Base-by-base conservation (phyloP, 2,329 filamentous ascomycete species). In the Colletotrichum ledebouriae region DNA sequence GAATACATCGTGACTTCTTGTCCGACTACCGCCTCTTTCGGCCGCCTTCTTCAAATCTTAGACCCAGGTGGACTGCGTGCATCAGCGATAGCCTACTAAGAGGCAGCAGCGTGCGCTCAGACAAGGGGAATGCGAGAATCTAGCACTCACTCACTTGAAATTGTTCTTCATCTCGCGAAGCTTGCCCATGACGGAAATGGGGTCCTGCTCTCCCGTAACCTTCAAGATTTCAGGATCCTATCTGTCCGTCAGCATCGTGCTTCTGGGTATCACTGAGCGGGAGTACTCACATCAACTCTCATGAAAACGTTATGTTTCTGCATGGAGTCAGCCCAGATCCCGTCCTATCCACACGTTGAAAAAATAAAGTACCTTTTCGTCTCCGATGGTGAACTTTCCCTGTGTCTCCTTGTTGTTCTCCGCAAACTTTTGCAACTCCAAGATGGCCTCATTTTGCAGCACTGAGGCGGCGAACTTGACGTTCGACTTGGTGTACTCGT, bases 401-500 rank as follows among this genome's bases (percentile, higher is more conserved):
- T 97, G 94, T 1, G 96, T 98, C 82, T 98, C 88, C 80, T 90
- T 84, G 79, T 98, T 95, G 69, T 87, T 85, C 62, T 92, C 88
- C 1, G 93, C 92, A 78, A 94, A 98, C 0, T 86, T 84, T 72
- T 92, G 84, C 37, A 99, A 85, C 73, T 90, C 92, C 84, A 92
- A 90, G 71, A 98, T 89, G 0, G 92, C 85, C 56, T 92, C 90
- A 47, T 87, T 92, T 75, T 93, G 89, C 63, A 91, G 83, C 15
- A 98, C 91, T 2, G 90, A 91, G 67, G 92, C 82, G 55, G 89
- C 90, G 76, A 99, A 99, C 78, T 94, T 94, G 75, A 96, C 94
- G 76, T 99, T 99, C 59, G 91, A 87, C 80, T 96, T 97, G n/a
- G 96, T 99, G 82, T 99, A 99, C 79, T 98, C 96, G 75, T 99